A percentile compares a stretch with the other conserved stretches of the same genome.
Evolutionary conservation across 495 filamentous ascomycete genomes (phyloP).

Genomic region (Choiromyces venosus): DNA sequence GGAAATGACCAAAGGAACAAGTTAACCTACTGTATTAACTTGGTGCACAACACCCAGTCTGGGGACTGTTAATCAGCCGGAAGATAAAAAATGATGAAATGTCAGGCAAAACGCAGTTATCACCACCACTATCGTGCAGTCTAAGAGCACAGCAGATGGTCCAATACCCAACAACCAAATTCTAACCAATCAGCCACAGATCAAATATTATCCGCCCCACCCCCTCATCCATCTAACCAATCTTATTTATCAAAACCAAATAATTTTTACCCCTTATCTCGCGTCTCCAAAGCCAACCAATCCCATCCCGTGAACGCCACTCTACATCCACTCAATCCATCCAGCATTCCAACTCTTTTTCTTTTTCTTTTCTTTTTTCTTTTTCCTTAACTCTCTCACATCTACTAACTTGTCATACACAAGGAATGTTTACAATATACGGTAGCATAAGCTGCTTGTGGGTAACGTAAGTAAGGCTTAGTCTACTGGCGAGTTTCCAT

Average conservation of each 20-base stretch:
- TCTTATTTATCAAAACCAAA: conserved; percentile 11
- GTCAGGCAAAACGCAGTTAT: neutral
- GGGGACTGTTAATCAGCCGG: neutral
- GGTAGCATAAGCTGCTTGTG: neutral
- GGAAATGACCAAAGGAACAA: neutral
- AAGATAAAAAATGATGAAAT: neutral
- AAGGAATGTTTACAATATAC: neutral
- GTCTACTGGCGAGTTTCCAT: neutral
- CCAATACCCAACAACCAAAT: neutral
- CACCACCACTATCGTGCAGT: neutral
- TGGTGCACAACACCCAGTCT: neutral
- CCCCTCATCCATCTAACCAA: neutral
- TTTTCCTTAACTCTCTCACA: neutral
- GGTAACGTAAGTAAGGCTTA: neutral
- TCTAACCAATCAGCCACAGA: neutral
- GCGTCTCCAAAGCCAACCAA: conserved; percentile 2
- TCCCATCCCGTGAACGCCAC: neutral
- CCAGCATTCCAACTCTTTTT: neutral
- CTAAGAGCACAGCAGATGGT: neutral
- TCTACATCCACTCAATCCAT: neutral
- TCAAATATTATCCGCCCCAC: conserved; percentile 3
- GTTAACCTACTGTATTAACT: neutral
- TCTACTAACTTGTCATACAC: neutral
- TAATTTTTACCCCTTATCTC: conserved; percentile 20
- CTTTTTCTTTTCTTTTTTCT: neutral